phyloP scores from a whole-genome alignment of 805 yeast species.

The Blastobotrys terrestris region DNA sequence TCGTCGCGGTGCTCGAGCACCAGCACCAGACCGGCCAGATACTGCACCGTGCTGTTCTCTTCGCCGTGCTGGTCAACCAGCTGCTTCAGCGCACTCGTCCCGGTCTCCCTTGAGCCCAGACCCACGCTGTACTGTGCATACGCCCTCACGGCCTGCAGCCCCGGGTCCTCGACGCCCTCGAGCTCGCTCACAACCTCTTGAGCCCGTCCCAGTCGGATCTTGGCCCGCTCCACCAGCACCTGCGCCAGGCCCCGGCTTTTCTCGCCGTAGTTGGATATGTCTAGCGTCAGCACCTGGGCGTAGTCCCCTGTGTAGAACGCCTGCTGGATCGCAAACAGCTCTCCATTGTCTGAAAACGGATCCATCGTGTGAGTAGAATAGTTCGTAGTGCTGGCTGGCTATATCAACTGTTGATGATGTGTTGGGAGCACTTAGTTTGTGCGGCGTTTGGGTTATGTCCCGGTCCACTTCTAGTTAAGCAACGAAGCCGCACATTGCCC shows the following conservation, averaged over 20 bases:
- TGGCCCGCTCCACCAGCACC: constrained; percentile 33
- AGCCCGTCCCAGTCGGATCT: constrained; percentile 31
- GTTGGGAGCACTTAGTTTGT: too few species aligned
- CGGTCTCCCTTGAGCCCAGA: constrained; percentile 3
- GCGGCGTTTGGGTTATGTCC: too few species aligned
- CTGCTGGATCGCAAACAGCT: constrained; percentile 32
- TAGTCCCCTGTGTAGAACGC: constrained; percentile 38
- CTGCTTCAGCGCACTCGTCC: constrained; percentile 14
- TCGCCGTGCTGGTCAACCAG: constrained; percentile 21
- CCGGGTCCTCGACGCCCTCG: constrained; percentile 21
- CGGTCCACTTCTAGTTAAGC: too few species aligned
- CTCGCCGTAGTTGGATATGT: constrained; percentile 21
- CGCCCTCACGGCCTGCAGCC: constrained; percentile 20
- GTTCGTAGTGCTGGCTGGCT: background rate
- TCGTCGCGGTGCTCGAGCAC: constrained; percentile 37
- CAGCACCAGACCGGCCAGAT: constrained; percentile 37
- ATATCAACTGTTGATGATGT: background rate
- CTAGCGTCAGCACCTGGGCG: constrained; percentile 27
- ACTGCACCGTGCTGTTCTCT: constrained; percentile 31
- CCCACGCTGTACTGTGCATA: constrained; percentile 23
- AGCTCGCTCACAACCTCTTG: constrained; percentile 26
- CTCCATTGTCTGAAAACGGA: constrained; percentile 28
- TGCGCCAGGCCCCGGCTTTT: constrained; percentile 25
- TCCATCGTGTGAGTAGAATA: constrained; percentile 22
- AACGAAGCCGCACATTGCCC: too few species aligned